Conservation (phyloP, 2,329 filamentous ascomycete genomes). For the Akanthomyces muscarius region DNA sequence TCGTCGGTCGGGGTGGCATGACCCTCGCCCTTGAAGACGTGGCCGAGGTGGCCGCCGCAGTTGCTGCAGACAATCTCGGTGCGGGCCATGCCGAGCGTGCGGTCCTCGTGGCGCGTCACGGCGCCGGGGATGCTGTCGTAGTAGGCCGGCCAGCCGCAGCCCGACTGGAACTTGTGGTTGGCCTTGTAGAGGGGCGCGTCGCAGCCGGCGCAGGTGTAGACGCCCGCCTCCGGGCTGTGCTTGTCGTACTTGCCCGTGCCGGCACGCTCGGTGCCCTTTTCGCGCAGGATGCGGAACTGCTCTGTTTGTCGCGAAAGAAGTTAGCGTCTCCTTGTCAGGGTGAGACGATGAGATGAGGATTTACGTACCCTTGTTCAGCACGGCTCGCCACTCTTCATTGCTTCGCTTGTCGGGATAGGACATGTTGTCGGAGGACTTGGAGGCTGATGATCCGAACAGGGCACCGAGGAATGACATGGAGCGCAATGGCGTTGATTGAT, state of each 20-base stretch:
- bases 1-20: constrained; percentile 86
- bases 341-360: neutral
- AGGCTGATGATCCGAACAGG: constrained; percentile 64
- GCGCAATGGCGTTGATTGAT: constrained; percentile 29
- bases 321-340: constrained; percentile 15
- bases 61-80: constrained; percentile 94
- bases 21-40: constrained; percentile 90
- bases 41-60: constrained; percentile 90
- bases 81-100: constrained; percentile 72
- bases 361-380: constrained; percentile 58
- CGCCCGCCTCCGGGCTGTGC: constrained; percentile 69
- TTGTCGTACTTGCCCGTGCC: constrained; percentile 82
- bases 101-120: constrained; percentile 76
- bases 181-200: constrained; percentile 86
- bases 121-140: constrained; percentile 93
- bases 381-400: constrained; percentile 82
- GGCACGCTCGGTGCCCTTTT: constrained; percentile 86
- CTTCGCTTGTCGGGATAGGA: constrained; percentile 76
- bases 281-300: constrained; percentile 88
- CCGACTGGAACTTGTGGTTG: constrained; percentile 90
- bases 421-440: constrained; percentile 57
- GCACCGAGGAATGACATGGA: constrained; percentile 78
- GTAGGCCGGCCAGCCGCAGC: constrained; percentile 97
- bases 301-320: constrained; percentile 49
- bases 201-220: constrained; percentile 87